A percentile compares a stretch with the other conserved stretches of the same genome.
Evolutionary conservation across 164 flowering plant species (phyloP).

Genomic region (Magnolia kwangsiensis): DNA sequence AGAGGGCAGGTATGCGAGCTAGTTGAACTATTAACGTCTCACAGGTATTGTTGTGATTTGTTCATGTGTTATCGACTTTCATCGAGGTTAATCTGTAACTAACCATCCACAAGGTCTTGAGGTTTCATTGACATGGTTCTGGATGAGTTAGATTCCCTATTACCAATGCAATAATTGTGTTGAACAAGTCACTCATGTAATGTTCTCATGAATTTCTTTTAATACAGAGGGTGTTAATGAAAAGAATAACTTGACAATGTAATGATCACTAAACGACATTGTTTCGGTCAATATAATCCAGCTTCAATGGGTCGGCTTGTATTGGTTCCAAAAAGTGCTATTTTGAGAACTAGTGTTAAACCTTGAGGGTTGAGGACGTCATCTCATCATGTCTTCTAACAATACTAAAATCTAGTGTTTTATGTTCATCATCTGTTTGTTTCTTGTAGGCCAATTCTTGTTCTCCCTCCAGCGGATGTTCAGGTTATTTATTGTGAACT

Average conservation of each 20-base stretch:
- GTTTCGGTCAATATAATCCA: neutral
- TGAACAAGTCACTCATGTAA: neutral
- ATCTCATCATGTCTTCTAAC: neutral
- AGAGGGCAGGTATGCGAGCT: conserved; percentile 58
- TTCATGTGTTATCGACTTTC: too few species aligned
- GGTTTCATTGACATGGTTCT: neutral
- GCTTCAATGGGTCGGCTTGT: neutral
- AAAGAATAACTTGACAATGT: too few species aligned
- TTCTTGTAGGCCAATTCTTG: conserved; percentile 79
- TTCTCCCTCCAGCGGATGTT: conserved; percentile 85
- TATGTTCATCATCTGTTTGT: neutral
- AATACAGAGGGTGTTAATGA: too few species aligned
- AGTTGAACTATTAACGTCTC: too few species aligned
- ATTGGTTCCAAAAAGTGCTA: neutral
- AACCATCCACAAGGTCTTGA: too few species aligned
- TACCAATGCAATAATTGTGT: neutral
- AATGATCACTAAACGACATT: too few species aligned
- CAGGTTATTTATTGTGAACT: conserved; percentile 83
- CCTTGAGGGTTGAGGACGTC: neutral
- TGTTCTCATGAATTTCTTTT: neutral
- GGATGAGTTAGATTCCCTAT: neutral
- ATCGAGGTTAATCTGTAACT: too few species aligned
- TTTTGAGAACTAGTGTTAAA: neutral
- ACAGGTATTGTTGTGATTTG: too few species aligned
- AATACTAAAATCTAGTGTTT: too few species aligned